Conservation (phyloP, 2,329 filamentous ascomycete species). For the Ophiocordyceps camponoti-saundersi region DNA sequence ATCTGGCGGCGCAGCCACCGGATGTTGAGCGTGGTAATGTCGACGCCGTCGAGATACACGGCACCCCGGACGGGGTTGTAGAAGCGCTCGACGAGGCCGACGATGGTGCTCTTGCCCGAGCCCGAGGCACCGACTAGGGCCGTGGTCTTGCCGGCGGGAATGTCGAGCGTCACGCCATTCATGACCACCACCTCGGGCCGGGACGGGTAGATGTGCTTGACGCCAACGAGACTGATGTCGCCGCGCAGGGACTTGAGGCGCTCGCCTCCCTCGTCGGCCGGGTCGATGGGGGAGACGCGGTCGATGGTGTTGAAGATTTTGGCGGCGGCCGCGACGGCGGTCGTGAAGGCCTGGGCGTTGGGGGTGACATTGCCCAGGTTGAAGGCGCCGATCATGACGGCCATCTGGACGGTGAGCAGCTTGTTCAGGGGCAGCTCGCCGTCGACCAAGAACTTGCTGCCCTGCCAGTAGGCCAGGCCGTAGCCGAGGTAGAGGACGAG, state of each 20-base stretch:
- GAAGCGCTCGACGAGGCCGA: slow-evolving; percentile 60
- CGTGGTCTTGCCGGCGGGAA: slow-evolving; percentile 55
- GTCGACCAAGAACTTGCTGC: slow-evolving; percentile 30
- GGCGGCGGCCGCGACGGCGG: slow-evolving; percentile 38
- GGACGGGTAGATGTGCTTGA: slow-evolving; percentile 59
- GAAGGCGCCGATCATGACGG: slow-evolving; percentile 68
- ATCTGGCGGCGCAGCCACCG: slow-evolving; percentile 48
- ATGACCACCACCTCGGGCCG: slow-evolving; percentile 47
- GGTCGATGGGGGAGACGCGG: slow-evolving; percentile 38
- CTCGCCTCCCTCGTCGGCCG: slow-evolving; percentile 20
- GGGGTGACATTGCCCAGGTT: slow-evolving; percentile 77
- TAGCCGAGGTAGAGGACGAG: slow-evolving; percentile 36
- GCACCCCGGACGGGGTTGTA: slow-evolving; percentile 43
- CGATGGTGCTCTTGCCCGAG: slow-evolving; percentile 86
- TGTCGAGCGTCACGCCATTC: slow-evolving; percentile 37
- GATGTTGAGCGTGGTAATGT: slow-evolving; percentile 35
- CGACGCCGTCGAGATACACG: slow-evolving; percentile 30
- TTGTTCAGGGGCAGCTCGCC: slow-evolving; percentile 25
- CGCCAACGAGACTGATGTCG: slow-evolving; percentile 34
- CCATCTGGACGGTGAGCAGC: slow-evolving; percentile 40
- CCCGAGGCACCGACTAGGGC: slow-evolving; percentile 89
- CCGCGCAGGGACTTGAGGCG: slow-evolving; percentile 18
- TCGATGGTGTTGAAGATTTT: slow-evolving; percentile 41
- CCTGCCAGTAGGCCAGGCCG: slow-evolving; percentile 46
- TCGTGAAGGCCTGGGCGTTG: slow-evolving; percentile 37